Conservation (phyloP, 2,329 filamentous ascomycete genomes). For the Penicillium freii region DNA sequence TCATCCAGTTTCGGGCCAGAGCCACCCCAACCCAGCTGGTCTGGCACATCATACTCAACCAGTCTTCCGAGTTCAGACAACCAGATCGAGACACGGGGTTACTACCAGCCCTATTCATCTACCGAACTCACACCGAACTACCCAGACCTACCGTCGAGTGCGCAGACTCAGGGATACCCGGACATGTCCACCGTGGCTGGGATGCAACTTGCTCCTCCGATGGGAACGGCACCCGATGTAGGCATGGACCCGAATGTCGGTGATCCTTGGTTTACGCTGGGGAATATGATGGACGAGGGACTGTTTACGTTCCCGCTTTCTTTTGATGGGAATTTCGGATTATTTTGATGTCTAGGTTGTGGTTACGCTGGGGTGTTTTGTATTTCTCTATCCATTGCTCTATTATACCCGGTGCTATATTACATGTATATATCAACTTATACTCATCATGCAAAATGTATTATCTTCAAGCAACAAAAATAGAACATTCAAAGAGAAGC, state of each 20-base stretch:
- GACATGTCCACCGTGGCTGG: constrained; percentile 19
- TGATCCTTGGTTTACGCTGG: constrained; percentile 32
- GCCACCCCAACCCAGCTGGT: constrained; percentile 13
- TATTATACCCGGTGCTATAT: not conserved
- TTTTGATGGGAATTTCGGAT: constrained; percentile 23
- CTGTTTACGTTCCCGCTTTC: constrained; percentile 30
- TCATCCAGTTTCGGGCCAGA: not conserved
- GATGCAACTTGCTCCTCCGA: constrained; percentile 19
- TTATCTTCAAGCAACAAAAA: not conserved
- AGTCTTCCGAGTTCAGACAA: constrained; percentile 7
- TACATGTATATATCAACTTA: not conserved
- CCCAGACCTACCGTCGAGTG: constrained; percentile 3
- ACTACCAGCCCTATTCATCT: constrained; percentile 12
- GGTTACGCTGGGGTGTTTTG: not conserved
- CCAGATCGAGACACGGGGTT: constrained; percentile 2
- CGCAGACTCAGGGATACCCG: constrained; percentile 12
- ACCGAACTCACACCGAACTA: constrained; percentile 13
- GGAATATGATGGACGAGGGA: constrained; percentile 35
- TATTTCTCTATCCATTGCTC: not conserved
- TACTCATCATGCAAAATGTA: not conserved
- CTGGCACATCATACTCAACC: constrained; percentile 12
- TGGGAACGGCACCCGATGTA: constrained; percentile 28
- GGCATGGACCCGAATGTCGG: constrained; percentile 28
- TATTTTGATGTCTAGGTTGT: constrained; percentile 17
- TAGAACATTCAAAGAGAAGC: not conserved